Base-by-base conservation (phyloP, 2,329 filamentous ascomycete species). In the Arthrobotrys pseudoclavata region DNA sequence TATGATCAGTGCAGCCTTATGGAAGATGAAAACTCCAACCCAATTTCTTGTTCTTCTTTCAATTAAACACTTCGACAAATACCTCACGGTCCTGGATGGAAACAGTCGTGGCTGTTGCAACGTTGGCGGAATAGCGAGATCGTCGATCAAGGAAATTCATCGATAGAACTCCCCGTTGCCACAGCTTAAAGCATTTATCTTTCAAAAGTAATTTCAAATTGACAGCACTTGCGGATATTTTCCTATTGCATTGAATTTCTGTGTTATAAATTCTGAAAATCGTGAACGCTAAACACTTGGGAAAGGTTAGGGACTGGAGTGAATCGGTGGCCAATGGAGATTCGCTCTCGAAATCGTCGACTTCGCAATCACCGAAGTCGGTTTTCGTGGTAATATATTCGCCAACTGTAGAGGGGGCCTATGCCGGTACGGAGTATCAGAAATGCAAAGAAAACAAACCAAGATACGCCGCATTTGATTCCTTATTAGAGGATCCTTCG, bases 391-490 rank as follows among this genome's bases (percentile, higher is more conserved):
- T 24, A 15, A 5, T 40, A 40, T 40, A 40, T n/a, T 12, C 34
- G 4, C 10, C 10, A 37, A 7, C 6, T 37, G 5, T 12, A 40
- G 37, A 40, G 37, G 13, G 13, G 12, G 37, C 13, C 1, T 15
- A 40, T 15, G 1, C 10, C 37, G 12, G 37, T 40, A 40, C 37
- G 37, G 37, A 40, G 24, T 18, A 31, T 53, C 12, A 24, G 13
- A 31, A 26, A 62, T 62, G 37, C 12, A n/a, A 37, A 13, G 18
- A 18, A 18, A 55, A 63, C 57, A 47, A 57, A 47, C 55, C 45
- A 31, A 50, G 45, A 48, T 34, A 34, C 50, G 24, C 57, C 60
- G 60, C 69, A 20, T 72, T 48, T 40, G 24, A 72, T 57, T 50
- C 20, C 57, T 71, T 22, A 12, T 45, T 64, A 5, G 18, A 50